Evolutionary conservation across 176 grass and related monocot species (phyloP).

Genomic region (Oryza officinalis): DNA sequence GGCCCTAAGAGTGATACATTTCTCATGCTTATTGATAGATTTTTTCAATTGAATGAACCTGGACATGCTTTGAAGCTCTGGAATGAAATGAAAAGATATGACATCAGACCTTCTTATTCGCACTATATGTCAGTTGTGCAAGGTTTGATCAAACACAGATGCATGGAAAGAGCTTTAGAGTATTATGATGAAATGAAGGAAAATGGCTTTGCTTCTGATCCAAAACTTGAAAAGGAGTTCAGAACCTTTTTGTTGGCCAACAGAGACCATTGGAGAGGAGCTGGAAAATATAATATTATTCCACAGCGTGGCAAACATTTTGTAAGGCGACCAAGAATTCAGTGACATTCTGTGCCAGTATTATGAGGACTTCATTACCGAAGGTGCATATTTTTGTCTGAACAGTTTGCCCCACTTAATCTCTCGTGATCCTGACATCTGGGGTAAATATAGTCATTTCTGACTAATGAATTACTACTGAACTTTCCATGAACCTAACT

Average conservation of each 20-base stretch:
- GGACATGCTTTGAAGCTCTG: conserved; percentile 77
- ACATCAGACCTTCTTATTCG: conserved; percentile 46
- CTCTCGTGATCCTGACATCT: too few species aligned
- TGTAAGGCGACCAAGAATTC: conserved; percentile 33
- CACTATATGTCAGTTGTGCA: conserved; percentile 77
- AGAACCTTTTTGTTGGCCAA: conserved; percentile 63
- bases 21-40: conserved; percentile 74
- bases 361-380: background rate
- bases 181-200: conserved; percentile 88
- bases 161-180: conserved; percentile 72
- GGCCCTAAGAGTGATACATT: conserved; percentile 66
- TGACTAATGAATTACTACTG: background rate
- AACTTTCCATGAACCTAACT: background rate
- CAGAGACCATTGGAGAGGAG: conserved; percentile 67
- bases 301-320: conserved; percentile 44
- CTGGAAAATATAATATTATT: conserved; percentile 59
- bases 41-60: conserved; percentile 60
- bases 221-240: conserved; percentile 74
- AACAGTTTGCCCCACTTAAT: background rate
- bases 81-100: conserved; percentile 80
- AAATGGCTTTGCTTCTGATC: conserved; percentile 70
- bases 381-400: background rate
- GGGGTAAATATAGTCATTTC: background rate
- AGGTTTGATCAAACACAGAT: conserved; percentile 75
- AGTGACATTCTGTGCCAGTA: background rate